Evolutionary conservation across 2,329 filamentous ascomycete species (phyloP).

Genomic region (Fusarium continuum): DNA sequence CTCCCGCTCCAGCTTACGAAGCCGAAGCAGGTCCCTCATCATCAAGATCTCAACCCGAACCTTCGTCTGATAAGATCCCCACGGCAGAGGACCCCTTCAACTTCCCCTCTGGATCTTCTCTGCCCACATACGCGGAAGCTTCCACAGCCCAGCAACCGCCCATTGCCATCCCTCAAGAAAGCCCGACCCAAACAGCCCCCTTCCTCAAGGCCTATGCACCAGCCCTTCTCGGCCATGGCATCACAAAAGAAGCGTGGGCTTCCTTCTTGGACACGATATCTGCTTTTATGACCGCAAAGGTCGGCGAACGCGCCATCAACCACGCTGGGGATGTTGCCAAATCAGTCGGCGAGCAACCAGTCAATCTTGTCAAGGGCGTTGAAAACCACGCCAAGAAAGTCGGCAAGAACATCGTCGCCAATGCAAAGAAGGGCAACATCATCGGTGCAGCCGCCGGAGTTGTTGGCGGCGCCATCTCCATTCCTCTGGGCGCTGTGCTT

Average conservation of each 20-base stretch:
- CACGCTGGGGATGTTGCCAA: conserved; percentile 55
- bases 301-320: conserved; percentile 54
- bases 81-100: conserved; percentile 51
- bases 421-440: conserved; percentile 52
- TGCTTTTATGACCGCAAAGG: conserved; percentile 56
- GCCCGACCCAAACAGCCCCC: conserved; percentile 47
- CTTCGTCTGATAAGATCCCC: conserved; percentile 28
- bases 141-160: conserved; percentile 39
- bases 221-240: conserved; percentile 50
- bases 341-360: conserved; percentile 49
- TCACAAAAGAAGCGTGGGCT: conserved; percentile 48
- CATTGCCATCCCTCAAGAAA: conserved; percentile 54
- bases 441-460: conserved; percentile 51
- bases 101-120: conserved; percentile 48
- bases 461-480: conserved; percentile 50
- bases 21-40: background rate
- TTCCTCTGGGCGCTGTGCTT: conserved; percentile 52
- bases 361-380: conserved; percentile 50
- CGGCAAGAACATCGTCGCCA: conserved; percentile 48
- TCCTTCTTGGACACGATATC: conserved; percentile 54
- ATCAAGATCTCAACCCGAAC: background rate
- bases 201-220: conserved; percentile 53
- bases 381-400: conserved; percentile 49
- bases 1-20: conserved; percentile 10
- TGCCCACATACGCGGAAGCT: conserved; percentile 45